These are phyloP conservation scores for Agastache rugosa DNA, from an alignment of 257 asterid genomes.

Conservation along the genomic window DNA sequence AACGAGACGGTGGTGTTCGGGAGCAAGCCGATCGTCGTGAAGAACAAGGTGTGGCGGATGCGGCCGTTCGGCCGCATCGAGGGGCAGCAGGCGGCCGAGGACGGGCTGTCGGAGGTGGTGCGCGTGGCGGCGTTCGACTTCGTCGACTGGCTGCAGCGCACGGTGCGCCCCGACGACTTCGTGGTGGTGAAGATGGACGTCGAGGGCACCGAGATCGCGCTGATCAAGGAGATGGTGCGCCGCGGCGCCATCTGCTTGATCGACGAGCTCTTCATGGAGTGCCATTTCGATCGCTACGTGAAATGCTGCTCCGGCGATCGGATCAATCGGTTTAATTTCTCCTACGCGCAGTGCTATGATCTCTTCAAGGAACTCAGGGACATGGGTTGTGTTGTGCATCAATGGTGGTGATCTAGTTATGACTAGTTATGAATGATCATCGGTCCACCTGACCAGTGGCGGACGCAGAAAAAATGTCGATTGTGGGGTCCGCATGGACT, in stretches of 20 bases:
- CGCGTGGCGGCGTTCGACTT: constrained; percentile 55
- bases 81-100: constrained; percentile 43
- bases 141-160: constrained; percentile 51
- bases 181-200: constrained; percentile 70
- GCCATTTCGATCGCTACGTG: constrained; percentile 54
- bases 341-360: constrained; percentile 41
- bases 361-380: constrained; percentile 44
- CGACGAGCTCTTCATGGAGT: constrained; percentile 62
- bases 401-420: constrained; percentile 55
- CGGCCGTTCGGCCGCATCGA: constrained; percentile 47
- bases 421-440: not conserved
- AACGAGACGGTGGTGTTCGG: constrained; percentile 58
- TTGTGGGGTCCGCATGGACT: too few species aligned
- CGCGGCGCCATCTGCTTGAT: constrained; percentile 61
- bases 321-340: constrained; percentile 43
- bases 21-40: constrained; percentile 42
- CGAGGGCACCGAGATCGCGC: constrained; percentile 54
- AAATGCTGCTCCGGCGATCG: constrained; percentile 51
- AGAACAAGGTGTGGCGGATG: constrained; percentile 40
- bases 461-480: not conserved
- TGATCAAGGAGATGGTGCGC: constrained; percentile 40
- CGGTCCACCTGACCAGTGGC: not conserved
- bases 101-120: constrained; percentile 36
- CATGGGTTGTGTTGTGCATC: constrained; percentile 53
- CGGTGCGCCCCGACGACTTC: constrained; percentile 42